Conservation (phyloP, 495 filamentous ascomycete genomes). For the Lichina pygmaea region DNA sequence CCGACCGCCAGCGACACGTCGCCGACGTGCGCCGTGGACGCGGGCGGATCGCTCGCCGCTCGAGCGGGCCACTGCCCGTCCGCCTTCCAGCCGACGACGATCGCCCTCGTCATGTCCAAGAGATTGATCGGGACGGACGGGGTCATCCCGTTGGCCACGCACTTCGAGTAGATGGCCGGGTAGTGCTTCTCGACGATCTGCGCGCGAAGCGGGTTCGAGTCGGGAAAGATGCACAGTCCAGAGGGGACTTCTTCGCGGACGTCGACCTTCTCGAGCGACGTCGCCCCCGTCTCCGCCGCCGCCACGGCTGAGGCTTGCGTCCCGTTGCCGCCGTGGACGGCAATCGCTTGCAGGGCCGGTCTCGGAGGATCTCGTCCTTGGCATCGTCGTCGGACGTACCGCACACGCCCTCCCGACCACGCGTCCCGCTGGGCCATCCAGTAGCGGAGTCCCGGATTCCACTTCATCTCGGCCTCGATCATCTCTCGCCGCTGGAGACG, state of each 20-base stretch:
- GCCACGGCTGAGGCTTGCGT: no score
- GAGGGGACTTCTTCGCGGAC: background rate
- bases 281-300: no score
- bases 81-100: conserved; percentile 79
- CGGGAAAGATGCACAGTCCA: conserved; percentile 31
- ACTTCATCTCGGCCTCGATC: conserved; percentile 47
- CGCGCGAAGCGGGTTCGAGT: conserved; percentile 39
- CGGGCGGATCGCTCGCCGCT: background rate
- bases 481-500: conserved; percentile 29
- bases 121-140: conserved; percentile 76
- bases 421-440: conserved; percentile 52
- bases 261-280: background rate
- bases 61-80: conserved; percentile 89
- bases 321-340: no score
- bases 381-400: background rate
- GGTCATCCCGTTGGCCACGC: conserved; percentile 46
- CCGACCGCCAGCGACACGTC: no score
- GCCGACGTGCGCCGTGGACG: background rate
- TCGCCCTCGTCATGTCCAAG: conserved; percentile 45
- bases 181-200: conserved; percentile 48
- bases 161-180: conserved; percentile 64
- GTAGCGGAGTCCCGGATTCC: conserved; percentile 57
- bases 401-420: conserved; percentile 49
- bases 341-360: background rate
- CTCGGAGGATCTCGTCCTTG: background rate